Evolutionary conservation across 371 early-diverging fungal species (phyloP).

Genomic region (Actinomucor elegans): DNA sequence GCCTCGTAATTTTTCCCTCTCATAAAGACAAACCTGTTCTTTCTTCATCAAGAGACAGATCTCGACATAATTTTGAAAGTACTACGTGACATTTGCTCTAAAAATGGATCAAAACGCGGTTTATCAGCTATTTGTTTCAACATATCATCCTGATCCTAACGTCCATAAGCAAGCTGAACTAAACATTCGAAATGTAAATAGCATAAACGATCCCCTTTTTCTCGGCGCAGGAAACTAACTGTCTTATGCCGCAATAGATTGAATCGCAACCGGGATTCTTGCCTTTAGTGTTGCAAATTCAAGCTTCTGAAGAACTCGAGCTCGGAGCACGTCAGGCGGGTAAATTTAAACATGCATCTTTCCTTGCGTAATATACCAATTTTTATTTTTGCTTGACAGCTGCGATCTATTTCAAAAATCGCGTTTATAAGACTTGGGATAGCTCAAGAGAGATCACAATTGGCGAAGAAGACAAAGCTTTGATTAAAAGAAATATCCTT

Average conservation of each 20-base stretch:
- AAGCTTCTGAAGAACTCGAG: conserved; percentile 62
- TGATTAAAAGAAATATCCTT: conserved; percentile 74
- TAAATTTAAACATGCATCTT: conserved; percentile 26
- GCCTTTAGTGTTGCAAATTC: conserved; percentile 70
- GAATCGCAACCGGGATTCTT: conserved; percentile 65
- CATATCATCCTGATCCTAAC: conserved; percentile 78
- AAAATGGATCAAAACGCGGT: conserved; percentile 55
- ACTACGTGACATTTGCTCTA: too few species aligned
- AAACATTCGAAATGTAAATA: conserved; percentile 47
- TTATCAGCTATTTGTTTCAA: conserved; percentile 73
- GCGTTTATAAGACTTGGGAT: conserved; percentile 75
- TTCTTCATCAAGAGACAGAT: too few species aligned
- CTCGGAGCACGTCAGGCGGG: conserved; percentile 77
- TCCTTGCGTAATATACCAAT: neutral
- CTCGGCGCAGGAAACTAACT: too few species aligned
- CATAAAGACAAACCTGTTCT: too few species aligned
- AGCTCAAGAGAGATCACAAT: conserved; percentile 42
- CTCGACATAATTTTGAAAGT: too few species aligned
- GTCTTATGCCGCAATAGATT: conserved; percentile 42
- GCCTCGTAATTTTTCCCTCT: too few species aligned
- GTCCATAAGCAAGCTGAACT: conserved; percentile 74
- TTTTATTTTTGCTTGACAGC: conserved; percentile 43
- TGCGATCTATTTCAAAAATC: conserved; percentile 95
- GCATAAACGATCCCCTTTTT: too few species aligned
- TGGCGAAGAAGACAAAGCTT: conserved; percentile 64